Evolutionary conservation across 2,329 filamentous ascomycete genomes (phyloP), one percentile per base, ranked within the genome.

Genomic region (Monosporascus cannonballus): DNA sequence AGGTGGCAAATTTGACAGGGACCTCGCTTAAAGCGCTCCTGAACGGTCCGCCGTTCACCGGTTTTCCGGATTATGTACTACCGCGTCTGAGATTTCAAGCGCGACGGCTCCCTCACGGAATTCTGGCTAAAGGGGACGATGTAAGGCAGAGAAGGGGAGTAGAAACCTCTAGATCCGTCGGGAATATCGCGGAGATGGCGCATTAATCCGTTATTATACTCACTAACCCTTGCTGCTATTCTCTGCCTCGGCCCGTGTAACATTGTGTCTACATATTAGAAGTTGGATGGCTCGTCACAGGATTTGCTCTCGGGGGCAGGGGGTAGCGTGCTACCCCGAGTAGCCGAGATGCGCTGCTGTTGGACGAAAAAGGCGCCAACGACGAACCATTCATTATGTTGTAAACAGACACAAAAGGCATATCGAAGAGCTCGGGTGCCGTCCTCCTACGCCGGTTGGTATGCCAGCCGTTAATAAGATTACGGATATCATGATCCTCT

Each of bases 121-220:
- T 68, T 70, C 65, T 71, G 69, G 69, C 68, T 71, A 71, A 71
- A 71, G 58, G 69, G 61, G 68, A 71, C 71, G 68, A 71, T 68
- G 70, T 66, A 52, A 58, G 54, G 60, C 30, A 30, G 51, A 49
- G 37, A 51, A 44, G 17, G 27, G 6, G 41, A 49, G 15, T 48
- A 44, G 49, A 49, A 45, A 36, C 42, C 51, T 54, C 45, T 48
- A 44, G 18, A 42, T 5, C 18, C 8, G 24, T 42, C 47, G 17
- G 27, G 25, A 49, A 49, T 30, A 8, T 22, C 47, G 6, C 17
- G 24, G 27, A 34, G 34, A 18, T 39, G 47, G 17, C 18, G 22
- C 22, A 14, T 4, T 7, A 34, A 17, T 47, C 11, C 8, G 2
- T 14, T 20, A 42, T 17, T 14, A 25, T 7, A 17, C 30, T 4